Conservation (phyloP, 2,329 filamentous ascomycete genomes). For the Davidsoniella eucalypti region DNA sequence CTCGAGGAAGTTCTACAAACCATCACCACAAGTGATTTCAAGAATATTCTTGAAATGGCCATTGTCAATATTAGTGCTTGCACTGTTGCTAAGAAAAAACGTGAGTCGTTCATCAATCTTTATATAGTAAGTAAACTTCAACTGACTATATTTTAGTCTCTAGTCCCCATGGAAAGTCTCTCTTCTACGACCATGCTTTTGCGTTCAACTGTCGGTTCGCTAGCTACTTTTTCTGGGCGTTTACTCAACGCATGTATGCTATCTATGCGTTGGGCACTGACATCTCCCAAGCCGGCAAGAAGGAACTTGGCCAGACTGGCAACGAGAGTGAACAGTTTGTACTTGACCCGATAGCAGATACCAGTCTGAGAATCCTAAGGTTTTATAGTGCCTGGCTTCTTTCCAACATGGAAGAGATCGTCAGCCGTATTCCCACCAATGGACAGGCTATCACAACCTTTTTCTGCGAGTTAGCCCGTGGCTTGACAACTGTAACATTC, state of each 20-base stretch:
- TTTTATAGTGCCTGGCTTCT: constrained; percentile 14
- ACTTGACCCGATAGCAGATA: constrained; percentile 5
- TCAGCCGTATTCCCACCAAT: neutral
- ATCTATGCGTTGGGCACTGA: constrained; percentile 2
- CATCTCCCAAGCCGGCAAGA: constrained; percentile 2
- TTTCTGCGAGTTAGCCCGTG: constrained; percentile 12
- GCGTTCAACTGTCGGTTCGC: constrained; percentile 10
- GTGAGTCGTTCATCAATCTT: neutral
- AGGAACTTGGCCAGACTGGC: constrained; percentile 25
- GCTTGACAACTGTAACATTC: constrained; percentile 8
- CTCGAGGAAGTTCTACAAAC: constrained; percentile 28
- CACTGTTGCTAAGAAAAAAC: constrained; percentile 41
- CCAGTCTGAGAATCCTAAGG: constrained; percentile 12
- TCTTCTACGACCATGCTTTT: constrained; percentile 8
- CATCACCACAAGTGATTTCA: neutral
- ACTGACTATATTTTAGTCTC: constrained; percentile 21
- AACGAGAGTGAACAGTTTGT: neutral
- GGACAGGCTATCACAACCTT: constrained; percentile 6
- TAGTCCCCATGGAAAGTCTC: constrained; percentile 21
- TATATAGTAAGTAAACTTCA: neutral
- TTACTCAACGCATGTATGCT: constrained; percentile 8
- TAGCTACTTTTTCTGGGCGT: constrained; percentile 6
- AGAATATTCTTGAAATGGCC: constrained; percentile 33
- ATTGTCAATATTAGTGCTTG: constrained; percentile 79
- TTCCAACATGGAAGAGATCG: constrained; percentile 7